Evolutionary conservation across 176 grass and related monocot genomes (phyloP), one percentile per base, ranked within the genome.

Genomic region (Poa pratensis): DNA sequence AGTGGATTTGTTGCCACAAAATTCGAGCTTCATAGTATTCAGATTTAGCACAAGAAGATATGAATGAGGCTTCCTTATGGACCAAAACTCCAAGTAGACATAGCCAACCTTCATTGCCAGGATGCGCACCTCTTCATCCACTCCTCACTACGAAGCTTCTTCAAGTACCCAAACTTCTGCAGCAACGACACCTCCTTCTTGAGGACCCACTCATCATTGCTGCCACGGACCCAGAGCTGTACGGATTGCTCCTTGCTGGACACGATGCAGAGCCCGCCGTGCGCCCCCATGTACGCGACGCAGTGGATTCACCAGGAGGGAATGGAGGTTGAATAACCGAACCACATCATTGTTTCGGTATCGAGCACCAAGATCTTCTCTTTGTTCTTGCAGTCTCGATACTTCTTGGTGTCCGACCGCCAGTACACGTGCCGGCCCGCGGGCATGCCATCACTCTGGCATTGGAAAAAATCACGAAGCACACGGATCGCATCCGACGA

Each of bases 31-130:
- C 27, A 22, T 65, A 58, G 58, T 84, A 27, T 84, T 32, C 43
- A 48, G 59, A 39, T 84, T 75, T 30, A 76, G 82, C 58, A 76
- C 71, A 51, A 75, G 70, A 49, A 84, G 57, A 49, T 84, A 84
- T 19, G 82, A 75, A 84, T 62, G 13, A 14, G 70, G 40, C 57
- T 62, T 75, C 52, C 82, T 75, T 63, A 84, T 84, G 55, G 82
- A 75, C 82, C 82, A 84, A 63, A 84, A 75, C 70, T 75, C 82
- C 82, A 75, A 37, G 40, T 50, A 84, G 12, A 83, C 82, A 75
- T 64, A 50, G 13, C 42, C 55, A 50, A 20, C 82, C 54, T 59
- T 83, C 55, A 63, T 45, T 63, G 57, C 70, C 55, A 84, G 70
- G 18, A 64, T 17, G 13, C 70, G 69, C 82, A 84, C 69, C 70